Percentiles rank a stretch among this genome's conserved stretches.
Evolutionary conservation across 2,329 filamentous ascomycete genomes (phyloP).

Genomic region (Westerdykella aurantiaca): DNA sequence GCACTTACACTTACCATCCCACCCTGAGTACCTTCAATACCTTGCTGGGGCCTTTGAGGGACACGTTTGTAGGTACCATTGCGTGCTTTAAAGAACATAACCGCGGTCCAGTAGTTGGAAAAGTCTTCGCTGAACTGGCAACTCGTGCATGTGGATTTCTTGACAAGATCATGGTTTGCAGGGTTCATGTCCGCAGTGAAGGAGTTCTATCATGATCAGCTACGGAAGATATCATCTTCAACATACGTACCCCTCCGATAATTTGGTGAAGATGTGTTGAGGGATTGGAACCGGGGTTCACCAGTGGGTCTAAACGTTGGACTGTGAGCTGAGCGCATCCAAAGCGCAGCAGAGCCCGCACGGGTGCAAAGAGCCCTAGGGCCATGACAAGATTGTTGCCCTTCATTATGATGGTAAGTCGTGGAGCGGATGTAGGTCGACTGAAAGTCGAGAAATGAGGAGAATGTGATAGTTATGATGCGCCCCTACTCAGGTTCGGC

Average conservation of each 20-base stretch:
- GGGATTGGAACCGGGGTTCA: conserved; percentile 34
- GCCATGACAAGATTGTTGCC: conserved; percentile 10
- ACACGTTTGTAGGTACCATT: conserved; percentile 39
- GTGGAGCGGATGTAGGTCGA: neutral
- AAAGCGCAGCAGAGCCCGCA: conserved; percentile 22
- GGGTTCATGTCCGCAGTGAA: conserved; percentile 44
- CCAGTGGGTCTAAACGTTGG: conserved; percentile 25
- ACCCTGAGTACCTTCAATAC: conserved; percentile 40
- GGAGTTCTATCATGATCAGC: conserved; percentile 29
- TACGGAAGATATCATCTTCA: neutral
- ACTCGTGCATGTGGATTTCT: conserved; percentile 38
- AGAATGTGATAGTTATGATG: conserved; percentile 4
- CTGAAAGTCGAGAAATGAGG: neutral
- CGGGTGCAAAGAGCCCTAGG: conserved; percentile 15
- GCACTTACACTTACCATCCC: conserved; percentile 22
- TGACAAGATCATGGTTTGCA: conserved; percentile 20
- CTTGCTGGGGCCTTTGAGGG: conserved; percentile 39
- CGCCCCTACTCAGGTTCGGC: neutral
- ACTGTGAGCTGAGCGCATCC: conserved; percentile 23
- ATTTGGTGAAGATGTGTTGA: conserved; percentile 39
- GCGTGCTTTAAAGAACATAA: conserved; percentile 23
- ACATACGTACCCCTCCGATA: conserved; percentile 33
- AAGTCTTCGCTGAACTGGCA: conserved; percentile 43
- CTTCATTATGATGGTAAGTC: conserved; percentile 15
- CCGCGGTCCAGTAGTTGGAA: conserved; percentile 32